Evolutionary conservation across 352 stramenopile species (phyloP), one percentile per base, ranked within the genome.

Genomic region (Phytophthora pinifolia): DNA sequence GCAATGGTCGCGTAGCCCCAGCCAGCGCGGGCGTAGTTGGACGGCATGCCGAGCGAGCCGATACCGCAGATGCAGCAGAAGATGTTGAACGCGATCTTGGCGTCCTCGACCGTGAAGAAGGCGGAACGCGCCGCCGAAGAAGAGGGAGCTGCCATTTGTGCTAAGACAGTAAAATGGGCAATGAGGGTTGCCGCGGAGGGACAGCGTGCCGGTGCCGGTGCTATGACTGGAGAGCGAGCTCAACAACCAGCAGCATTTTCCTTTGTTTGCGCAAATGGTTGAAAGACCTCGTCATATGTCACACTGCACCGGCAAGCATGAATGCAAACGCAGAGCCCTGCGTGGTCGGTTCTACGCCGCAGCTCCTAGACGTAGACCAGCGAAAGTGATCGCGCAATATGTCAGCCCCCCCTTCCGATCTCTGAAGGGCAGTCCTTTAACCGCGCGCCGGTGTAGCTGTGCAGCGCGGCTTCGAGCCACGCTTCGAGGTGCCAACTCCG

Each of bases 51-150:
- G 31, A 85, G 66, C 34, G 73, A 76, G 8, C 73, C 73, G 50
- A 83, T 77, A 31, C 72, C 72, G 56, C 51, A 82, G 22, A 83
- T 69, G 31, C 65, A 76, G 56, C 74, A 83, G 32, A 81, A 69
- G 22, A 77, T 62, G 42, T 67, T 67, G 50, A 76, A 76, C n/a
- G 59, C 59, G 17, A 53, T 69, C 45, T 83, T 83, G 52, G 59
- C 42, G 47, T 83, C 72, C 35, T 83, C 72, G n/a, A 54, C 25
- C n/a, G 72, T 81, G 47, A 76, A 78, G 60, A 72, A 33, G 41
- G 59, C 59, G 14, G 44, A 62, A 20, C 36, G 46, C 14, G 44
- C 9, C 29, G 44, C 9, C 17, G 52, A 39, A 6, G 54, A 46
- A 46, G 46, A 42, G 30, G 9, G 34, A 62, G 49, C 6, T 25